These are phyloP conservation scores for Aethionema arabicum DNA, from an alignment of 345 rosid genomes.

Conservation along the genomic window DNA sequence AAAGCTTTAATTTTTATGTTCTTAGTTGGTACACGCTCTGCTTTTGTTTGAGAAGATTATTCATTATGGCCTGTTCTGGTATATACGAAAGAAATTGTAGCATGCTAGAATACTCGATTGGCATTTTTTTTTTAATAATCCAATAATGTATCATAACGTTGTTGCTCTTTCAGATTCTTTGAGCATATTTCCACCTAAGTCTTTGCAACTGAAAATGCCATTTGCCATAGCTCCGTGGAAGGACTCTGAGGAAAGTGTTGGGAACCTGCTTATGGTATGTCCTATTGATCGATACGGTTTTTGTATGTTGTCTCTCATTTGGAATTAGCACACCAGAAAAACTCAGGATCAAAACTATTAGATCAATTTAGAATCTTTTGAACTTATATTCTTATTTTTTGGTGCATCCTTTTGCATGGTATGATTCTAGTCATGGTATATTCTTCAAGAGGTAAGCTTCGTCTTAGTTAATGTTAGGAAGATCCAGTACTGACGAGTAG, in stretches of 20 bases:
- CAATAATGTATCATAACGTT: slow-evolving; percentile 7
- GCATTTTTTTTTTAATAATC: slow-evolving; percentile 1
- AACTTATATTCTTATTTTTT: neutral
- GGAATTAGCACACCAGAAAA: slow-evolving; percentile 10
- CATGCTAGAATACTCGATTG: slow-evolving; percentile 17
- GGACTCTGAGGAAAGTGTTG: slow-evolving; percentile 75
- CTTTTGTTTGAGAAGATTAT: too few species aligned
- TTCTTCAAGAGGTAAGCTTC: neutral
- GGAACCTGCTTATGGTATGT: slow-evolving; percentile 94
- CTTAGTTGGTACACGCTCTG: slow-evolving; percentile 7
- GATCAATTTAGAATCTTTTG: slow-evolving; percentile 17
- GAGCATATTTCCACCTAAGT: slow-evolving; percentile 66
- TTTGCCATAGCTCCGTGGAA: slow-evolving; percentile 86
- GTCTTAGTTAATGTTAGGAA: neutral
- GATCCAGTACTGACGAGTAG: too few species aligned
- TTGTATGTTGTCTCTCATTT: slow-evolving; percentile 5
- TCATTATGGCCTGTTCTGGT: slow-evolving; percentile 14
- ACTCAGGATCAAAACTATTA: slow-evolving; percentile 12
- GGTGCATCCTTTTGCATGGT: neutral
- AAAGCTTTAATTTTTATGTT: too few species aligned
- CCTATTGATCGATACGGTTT: slow-evolving; percentile 16
- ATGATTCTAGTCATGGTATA: neutral
- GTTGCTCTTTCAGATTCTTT: slow-evolving; percentile 58
- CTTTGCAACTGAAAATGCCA: slow-evolving; percentile 67
- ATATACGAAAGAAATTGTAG: slow-evolving; percentile 18